phyloP scores from a whole-genome alignment of 352 stramenopile genomes.

The Phytophthora pisi region DNA sequence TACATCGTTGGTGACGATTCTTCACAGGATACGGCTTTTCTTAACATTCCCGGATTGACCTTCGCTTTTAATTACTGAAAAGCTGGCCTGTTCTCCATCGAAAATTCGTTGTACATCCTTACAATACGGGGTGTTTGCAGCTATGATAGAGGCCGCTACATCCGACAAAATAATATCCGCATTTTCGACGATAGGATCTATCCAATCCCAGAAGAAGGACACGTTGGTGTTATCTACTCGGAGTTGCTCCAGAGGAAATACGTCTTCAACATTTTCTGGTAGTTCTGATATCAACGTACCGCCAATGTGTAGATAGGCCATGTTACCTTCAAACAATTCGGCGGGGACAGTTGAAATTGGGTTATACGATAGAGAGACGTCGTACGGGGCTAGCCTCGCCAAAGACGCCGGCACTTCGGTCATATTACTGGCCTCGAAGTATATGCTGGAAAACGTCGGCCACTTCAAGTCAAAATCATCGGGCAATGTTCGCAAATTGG shows the following conservation, averaged over 20 bases:
- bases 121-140: not conserved
- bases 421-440: not conserved
- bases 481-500: not conserved
- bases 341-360: not conserved
- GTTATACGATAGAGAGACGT: not conserved
- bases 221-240: not conserved
- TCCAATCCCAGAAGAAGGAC: not conserved
- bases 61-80: not conserved
- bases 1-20: not conserved
- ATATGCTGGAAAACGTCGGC: not conserved
- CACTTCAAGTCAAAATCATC: slow-evolving; percentile 1
- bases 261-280: not conserved
- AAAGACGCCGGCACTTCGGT: not conserved
- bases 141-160: not conserved
- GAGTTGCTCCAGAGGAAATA: not conserved
- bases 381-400: not conserved
- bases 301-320: not conserved
- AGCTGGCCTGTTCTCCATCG: not conserved
- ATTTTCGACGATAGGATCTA: not conserved
- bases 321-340: not conserved
- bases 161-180: not conserved
- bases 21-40: not conserved
- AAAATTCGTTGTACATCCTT: not conserved
- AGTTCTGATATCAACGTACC: not conserved
- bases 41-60: not conserved